These are phyloP conservation scores for Ceratocystis albifundus DNA, from an alignment of 2,329 filamentous ascomycete genomes.

Conservation along the genomic window DNA sequence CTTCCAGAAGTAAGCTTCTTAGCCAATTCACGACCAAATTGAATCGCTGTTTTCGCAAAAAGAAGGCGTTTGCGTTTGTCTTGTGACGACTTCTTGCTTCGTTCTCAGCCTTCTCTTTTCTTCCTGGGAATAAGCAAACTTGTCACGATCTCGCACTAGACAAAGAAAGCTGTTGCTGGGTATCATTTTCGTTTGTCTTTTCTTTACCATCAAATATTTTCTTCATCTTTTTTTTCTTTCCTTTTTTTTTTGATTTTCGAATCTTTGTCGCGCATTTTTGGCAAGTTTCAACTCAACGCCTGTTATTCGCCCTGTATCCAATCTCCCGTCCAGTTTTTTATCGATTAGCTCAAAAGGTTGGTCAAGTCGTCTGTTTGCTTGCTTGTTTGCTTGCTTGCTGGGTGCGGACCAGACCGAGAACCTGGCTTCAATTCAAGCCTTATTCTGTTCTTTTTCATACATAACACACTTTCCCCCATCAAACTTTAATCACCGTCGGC, in stretches of 20 bases:
- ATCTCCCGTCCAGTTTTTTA: constrained; percentile 7
- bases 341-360: constrained; percentile 3
- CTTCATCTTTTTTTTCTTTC: background rate
- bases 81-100: constrained; percentile 9
- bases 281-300: constrained; percentile 11
- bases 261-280: constrained; percentile 8
- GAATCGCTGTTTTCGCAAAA: background rate
- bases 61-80: constrained; percentile 3
- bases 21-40: constrained; percentile 2
- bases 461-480: no score
- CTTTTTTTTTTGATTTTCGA: background rate
- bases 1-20: constrained; percentile 1
- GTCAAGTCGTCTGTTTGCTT: background rate
- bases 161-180: background rate
- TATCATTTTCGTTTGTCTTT: background rate
- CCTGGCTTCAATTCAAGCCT: background rate
- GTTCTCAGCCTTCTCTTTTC: background rate
- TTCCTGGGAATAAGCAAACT: background rate
- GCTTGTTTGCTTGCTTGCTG: background rate
- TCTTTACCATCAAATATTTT: constrained; percentile 1
- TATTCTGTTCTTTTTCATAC: background rate
- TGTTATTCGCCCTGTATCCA: background rate
- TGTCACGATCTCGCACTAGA: background rate
- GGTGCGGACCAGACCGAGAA: background rate
- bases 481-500: no score